Conservation (phyloP, 768 basidiomycete species). For the Gelatoporia subvermispora region DNA sequence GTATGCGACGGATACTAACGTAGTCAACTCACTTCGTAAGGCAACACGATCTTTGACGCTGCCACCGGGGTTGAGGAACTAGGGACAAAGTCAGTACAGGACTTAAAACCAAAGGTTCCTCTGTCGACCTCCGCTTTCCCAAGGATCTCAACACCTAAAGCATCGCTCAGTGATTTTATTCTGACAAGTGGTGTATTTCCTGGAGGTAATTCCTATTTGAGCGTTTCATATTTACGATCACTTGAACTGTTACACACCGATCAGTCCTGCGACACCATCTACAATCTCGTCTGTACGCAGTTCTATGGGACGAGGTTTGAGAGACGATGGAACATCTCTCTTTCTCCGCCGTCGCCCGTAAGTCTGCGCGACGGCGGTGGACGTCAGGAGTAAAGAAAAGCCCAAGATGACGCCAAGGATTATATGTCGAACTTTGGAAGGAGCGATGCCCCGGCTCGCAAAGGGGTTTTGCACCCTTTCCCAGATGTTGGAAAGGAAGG, state of each 20-base stretch:
- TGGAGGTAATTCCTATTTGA: conserved; percentile 23
- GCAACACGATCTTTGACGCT: conserved; percentile 99
- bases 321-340: conserved; percentile 26
- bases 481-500: too few relatives aligned
- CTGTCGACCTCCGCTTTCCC: conserved; percentile 84
- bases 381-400: conserved; percentile 69
- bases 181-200: conserved; percentile 93
- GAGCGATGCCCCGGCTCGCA: conserved; percentile 1
- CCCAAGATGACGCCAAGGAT: conserved; percentile 63
- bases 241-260: conserved; percentile 49
- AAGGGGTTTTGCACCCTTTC: not conserved
- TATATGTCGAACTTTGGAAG: conserved; percentile 28
- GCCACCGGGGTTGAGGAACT: conserved; percentile 96
- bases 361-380: conserved; percentile 56
- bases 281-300: conserved; percentile 75
- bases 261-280: conserved; percentile 75
- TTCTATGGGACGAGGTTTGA: conserved; percentile 56
- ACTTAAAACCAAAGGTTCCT: not conserved
- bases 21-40: conserved; percentile 58
- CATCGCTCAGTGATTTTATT: conserved; percentile 88
- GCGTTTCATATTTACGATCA: not conserved
- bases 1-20: not conserved
- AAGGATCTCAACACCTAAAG: conserved; percentile 88
- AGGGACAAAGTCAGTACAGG: not conserved
- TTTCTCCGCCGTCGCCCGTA: conserved; percentile 46